Evolutionary conservation across 176 grass and related monocot species (phyloP), one percentile per base, ranked within the genome.

Genomic region (Chloris gayana): DNA sequence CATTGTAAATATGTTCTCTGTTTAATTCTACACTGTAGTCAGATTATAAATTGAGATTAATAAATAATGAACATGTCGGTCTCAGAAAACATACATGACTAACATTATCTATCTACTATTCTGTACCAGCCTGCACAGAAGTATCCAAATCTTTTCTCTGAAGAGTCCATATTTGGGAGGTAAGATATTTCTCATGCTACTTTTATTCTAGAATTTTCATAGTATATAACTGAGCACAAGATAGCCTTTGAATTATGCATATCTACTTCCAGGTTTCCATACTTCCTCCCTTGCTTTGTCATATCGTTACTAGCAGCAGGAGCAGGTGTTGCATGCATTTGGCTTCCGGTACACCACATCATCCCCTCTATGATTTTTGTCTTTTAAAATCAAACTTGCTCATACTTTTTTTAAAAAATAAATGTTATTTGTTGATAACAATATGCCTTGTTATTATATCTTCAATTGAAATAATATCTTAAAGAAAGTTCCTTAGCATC

Each of bases 131-230:
- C 92, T 79, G 83, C 88, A 45, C 30, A 73, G 62, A 94, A 78
- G 45, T 91, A 78, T 78, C 88, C 92, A 3, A 81, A 66, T 78
- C 41, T 91, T 61, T 91, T 91, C 73, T 87, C 88, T 0, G 54
- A 88, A 49, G 80, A 86, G 4, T 94, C 88, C 4, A 70, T 94
- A 76, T 91, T 94, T 86, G 92, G 88, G 45, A 88, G 92, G 92
- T 94, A 77, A 73, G 3, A 61, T 44, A 21, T 64, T 19, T 6
- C 5, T 49, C 11, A 25, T 26, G 57, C 2, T 58, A n/a, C 68
- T 76, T 44, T 53, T 25, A 19, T 17, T 4, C 14, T 32, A 61
- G 25, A 33, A 15, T 15, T 29, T n/a, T n/a, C n/a, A 39, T 41
- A 65, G 47, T 46, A 49, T 65, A 2, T 2, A 51, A 75, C 30